phyloP scores from a whole-genome alignment of 2,329 filamentous ascomycete species.

The Dichotomopilus funicola region DNA sequence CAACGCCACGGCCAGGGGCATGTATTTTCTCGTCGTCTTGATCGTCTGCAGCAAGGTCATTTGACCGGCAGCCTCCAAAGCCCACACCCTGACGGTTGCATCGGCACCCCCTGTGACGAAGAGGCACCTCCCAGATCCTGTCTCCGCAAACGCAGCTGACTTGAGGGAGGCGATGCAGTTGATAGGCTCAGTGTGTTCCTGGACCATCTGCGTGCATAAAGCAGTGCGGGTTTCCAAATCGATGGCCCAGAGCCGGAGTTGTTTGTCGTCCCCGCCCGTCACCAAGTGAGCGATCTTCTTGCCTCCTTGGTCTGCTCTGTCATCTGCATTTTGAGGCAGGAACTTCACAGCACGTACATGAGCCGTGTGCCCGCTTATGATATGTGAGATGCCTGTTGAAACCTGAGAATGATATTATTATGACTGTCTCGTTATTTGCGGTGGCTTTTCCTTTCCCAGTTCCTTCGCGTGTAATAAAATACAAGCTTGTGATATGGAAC shows the following conservation, averaged over 20 bases:
- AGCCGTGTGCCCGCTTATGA: constrained; percentile 72
- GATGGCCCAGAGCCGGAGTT: constrained; percentile 64
- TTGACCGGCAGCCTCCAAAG: constrained; percentile 40
- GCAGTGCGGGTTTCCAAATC: constrained; percentile 25
- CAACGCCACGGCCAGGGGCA: constrained; percentile 72
- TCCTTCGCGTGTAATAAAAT: no score
- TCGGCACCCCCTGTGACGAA: constrained; percentile 79
- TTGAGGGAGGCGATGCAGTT: constrained; percentile 56
- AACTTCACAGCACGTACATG: constrained; percentile 81
- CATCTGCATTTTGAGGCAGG: constrained; percentile 41
- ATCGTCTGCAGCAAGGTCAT: constrained; percentile 62
- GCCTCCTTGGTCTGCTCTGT: constrained; percentile 20
- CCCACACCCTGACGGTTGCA: constrained; percentile 66
- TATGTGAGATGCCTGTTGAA: constrained; percentile 53
- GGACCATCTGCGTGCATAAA: constrained; percentile 47
- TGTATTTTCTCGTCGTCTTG: constrained; percentile 67
- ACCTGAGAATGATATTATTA: constrained; percentile 6
- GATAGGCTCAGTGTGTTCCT: constrained; percentile 66
- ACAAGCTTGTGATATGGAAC: neutral
- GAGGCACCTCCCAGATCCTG: constrained; percentile 32
- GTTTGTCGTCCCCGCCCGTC: constrained; percentile 76
- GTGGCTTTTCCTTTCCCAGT: no score
- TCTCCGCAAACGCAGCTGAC: neutral
- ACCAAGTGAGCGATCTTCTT: constrained; percentile 54
- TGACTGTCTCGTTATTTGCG: no score